Evolutionary conservation across 2,329 filamentous ascomycete species (phyloP).

Genomic region (Trichoderma atroviride): DNA sequence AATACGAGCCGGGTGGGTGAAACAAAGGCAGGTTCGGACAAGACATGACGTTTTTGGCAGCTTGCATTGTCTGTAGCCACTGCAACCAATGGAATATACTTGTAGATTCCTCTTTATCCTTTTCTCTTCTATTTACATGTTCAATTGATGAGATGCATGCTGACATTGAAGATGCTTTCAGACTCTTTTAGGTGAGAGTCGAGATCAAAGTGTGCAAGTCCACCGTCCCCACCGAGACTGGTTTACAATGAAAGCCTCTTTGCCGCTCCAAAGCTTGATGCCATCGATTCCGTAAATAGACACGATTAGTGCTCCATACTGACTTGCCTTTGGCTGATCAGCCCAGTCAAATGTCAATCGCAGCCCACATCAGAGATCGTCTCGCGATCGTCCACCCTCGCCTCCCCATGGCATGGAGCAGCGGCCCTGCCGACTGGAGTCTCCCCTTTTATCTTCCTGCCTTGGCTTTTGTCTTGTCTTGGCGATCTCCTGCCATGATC

Average conservation of each 20-base stretch:
- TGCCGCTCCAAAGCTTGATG: not conserved
- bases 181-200: not conserved
- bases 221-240: not conserved
- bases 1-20: conserved; percentile 11
- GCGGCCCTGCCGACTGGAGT: not conserved
- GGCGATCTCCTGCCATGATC: conserved; percentile 6
- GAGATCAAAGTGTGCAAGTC: not conserved
- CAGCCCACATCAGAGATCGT: not conserved
- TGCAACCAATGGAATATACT: too few species aligned
- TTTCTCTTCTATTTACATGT: not conserved
- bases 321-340: not conserved
- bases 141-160: not conserved
- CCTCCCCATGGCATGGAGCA: not conserved
- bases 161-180: not conserved
- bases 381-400: not conserved
- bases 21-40: not conserved
- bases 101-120: not conserved
- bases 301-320: not conserved
- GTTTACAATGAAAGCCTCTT: not conserved
- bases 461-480: not conserved
- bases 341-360: not conserved
- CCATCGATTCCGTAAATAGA: not conserved
- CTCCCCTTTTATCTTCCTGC: not conserved
- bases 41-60: not conserved
- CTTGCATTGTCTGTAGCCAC: not conserved